Base-by-base conservation (phyloP, 352 stramenopile genomes). In the Plasmopara halstedii region DNA sequence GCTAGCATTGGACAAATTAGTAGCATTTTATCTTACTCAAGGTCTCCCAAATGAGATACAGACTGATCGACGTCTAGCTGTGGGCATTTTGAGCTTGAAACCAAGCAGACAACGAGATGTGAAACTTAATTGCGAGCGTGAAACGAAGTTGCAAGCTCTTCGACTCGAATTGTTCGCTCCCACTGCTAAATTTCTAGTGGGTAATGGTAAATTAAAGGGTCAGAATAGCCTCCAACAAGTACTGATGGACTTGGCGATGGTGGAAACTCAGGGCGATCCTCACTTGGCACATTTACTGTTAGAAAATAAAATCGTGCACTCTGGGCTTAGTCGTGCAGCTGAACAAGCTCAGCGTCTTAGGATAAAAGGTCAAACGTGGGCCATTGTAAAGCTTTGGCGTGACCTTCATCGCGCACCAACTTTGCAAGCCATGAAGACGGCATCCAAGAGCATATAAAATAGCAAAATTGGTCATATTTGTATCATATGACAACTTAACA, bases 331-430 rank as follows among this genome's bases (percentile, higher is more conserved):
- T 18, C 64, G 70, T 26, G 58, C 70, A 6, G 40, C 69, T 2
- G 62, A 78, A n/a, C 67, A 81, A 22, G 64, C 64, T 2, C 50
- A 58, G 31, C 72, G 73, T 9, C 49, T 81, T 11, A 53, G 53
- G 8, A 64, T 70, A 1, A 46, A 18, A 15, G 45, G 38, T 0
- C 60, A 77, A 32, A 36, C 58, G 5, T 85, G 72, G 72, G 53
- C 58, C 5, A 37, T 80, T 11, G 49, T 82, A 25, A 80, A 83
- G 37, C 62, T 74, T 21, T 87, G 75, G 75, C 67, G 66, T 6
- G 56, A 66, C 1, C 66, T 87, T 2, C 78, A 83, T 41, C 64
- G 75, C 14, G 70, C 43, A 8, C 71, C 64, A 21, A 74, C 67
- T 1, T 34, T 87, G 21, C 53, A 61, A 31, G 53, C 53, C 14